phyloP scores from a whole-genome alignment of 2,329 filamentous ascomycete species.

The Curvularia spicifera region DNA sequence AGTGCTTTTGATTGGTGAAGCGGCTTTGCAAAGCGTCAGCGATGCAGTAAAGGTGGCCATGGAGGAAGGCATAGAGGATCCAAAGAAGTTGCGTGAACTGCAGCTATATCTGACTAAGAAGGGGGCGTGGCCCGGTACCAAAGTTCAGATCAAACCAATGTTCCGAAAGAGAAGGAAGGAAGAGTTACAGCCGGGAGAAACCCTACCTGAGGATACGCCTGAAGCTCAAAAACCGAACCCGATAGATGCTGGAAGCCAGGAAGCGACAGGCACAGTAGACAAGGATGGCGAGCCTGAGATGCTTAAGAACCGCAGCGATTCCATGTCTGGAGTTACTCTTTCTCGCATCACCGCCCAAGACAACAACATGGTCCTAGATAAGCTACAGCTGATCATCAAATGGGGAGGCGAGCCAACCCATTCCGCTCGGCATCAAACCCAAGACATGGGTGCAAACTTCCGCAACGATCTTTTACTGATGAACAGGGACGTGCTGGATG shows the following conservation, averaged over 20 bases:
- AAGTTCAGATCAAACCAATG: conserved; percentile 99
- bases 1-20: conserved; percentile 89
- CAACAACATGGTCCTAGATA: conserved; percentile 91
- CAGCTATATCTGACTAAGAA: conserved; percentile 91
- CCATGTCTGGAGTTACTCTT: conserved; percentile 86
- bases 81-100: conserved; percentile 81
- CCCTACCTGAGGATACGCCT: conserved; percentile 38
- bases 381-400: conserved; percentile 96
- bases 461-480: conserved; percentile 91
- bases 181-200: conserved; percentile 53
- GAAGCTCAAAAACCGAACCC: conserved; percentile 32
- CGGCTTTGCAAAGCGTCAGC: conserved; percentile 85
- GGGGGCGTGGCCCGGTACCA: conserved; percentile 91
- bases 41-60: conserved; percentile 85
- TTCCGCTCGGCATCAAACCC: conserved; percentile 92
- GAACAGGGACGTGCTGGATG: conserved; percentile 89
- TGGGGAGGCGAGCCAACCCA: conserved; percentile 99
- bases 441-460: conserved; percentile 95
- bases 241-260: conserved; percentile 25
- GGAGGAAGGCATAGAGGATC: conserved; percentile 80
- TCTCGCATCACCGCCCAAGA: conserved; percentile 93
- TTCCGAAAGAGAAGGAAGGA: conserved; percentile 86
- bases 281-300: conserved; percentile 25
- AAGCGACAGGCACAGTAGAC: conserved; percentile 29
- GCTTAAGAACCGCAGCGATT: conserved; percentile 67